phyloP scores from a whole-genome alignment of 1,284 basidiomycete species.

The Pyrrhoderma noxium region DNA sequence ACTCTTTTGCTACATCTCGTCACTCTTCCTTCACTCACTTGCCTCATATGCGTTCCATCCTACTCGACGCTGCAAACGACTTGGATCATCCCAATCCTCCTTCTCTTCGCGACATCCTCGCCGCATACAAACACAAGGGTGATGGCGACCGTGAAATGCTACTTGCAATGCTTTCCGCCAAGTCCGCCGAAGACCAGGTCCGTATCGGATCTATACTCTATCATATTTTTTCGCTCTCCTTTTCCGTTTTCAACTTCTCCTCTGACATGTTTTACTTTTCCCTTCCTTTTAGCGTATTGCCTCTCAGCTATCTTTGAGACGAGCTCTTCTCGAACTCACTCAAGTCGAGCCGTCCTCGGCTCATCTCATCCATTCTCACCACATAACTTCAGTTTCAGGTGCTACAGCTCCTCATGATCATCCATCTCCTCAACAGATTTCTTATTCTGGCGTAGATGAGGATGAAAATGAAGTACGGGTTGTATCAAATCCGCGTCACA shows the following conservation, averaged over 20 bases:
- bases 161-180: constrained; percentile 81
- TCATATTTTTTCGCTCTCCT: neutral
- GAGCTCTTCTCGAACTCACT: constrained; percentile 60
- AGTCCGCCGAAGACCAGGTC: constrained; percentile 84
- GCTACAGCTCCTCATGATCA: no score
- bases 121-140: constrained; percentile 74
- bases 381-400: no score
- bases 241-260: no score
- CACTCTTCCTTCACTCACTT: neutral
- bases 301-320: constrained; percentile 58
- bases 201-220: constrained; percentile 23
- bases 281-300: constrained; percentile 50
- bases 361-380: neutral
- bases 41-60: constrained; percentile 26
- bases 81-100: constrained; percentile 63
- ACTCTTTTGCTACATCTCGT: neutral
- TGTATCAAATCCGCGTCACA: no score
- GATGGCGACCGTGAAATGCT: constrained; percentile 88
- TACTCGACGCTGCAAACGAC: constrained; percentile 38
- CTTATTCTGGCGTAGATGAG: no score
- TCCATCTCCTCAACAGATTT: no score
- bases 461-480: no score
- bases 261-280: constrained; percentile 8
- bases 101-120: constrained; percentile 73
- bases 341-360: constrained; percentile 21